Conservation (phyloP, 768 basidiomycete species). For the Baorangia bicolor region DNA sequence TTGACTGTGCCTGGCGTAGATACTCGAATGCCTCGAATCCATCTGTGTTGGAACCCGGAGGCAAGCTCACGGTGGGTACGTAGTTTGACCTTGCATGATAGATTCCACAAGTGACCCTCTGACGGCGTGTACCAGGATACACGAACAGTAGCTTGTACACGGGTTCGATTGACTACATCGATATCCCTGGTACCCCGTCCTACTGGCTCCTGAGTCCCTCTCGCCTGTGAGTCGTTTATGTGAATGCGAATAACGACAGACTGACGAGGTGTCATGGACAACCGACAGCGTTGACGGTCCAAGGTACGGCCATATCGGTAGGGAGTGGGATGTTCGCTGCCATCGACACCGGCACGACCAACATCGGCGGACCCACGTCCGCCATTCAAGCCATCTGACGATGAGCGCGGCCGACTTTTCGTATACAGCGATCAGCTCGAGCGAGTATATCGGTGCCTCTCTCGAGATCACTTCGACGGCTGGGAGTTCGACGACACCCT, state of each 20-base stretch:
- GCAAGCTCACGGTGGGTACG: too few species aligned
- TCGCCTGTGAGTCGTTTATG: conserved; percentile 26
- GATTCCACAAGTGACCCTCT: background rate
- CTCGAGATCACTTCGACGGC: too few species aligned
- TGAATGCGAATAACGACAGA: background rate
- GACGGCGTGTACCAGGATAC: conserved; percentile 32
- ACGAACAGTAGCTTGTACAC: conserved; percentile 48
- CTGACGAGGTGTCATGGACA: background rate
- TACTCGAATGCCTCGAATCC: conserved; percentile 43
- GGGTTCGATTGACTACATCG: conserved; percentile 50
- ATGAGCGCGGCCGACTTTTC: too few species aligned
- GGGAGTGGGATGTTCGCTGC: conserved; percentile 35
- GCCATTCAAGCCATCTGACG: conserved; percentile 42
- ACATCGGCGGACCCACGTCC: conserved; percentile 48
- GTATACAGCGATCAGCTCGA: too few species aligned
- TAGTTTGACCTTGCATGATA: background rate
- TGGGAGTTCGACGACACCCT: too few species aligned
- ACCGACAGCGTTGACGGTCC: conserved; percentile 35
- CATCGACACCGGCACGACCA: conserved; percentile 62
- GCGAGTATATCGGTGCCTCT: too few species aligned
- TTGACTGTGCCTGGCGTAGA: conserved; percentile 25
- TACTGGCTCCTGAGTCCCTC: conserved; percentile 53
- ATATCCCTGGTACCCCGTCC: conserved; percentile 37
- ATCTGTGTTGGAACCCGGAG: too few species aligned
- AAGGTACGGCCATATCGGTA: conserved; percentile 29